phyloP scores from a whole-genome alignment of 257 asterid species.

The Nicotiana obtusifolia region DNA sequence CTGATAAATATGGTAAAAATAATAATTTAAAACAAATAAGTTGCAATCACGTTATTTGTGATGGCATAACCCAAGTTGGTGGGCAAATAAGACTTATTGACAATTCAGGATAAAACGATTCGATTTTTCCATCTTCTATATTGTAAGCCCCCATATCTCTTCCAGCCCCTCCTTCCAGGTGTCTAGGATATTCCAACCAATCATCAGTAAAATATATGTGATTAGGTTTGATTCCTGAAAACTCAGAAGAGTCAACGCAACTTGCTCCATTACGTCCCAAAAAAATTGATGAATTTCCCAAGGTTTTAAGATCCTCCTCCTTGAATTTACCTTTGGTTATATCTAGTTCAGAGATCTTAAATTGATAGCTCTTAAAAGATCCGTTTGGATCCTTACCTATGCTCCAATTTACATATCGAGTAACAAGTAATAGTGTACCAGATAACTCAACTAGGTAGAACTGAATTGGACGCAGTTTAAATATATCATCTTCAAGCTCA shows the following conservation, averaged over 20 bases:
- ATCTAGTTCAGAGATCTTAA: not conserved
- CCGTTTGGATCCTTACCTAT: no score
- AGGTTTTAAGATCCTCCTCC: not conserved
- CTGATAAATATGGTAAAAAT: no score
- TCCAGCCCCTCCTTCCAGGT: no score
- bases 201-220: not conserved
- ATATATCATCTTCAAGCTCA: not conserved
- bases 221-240: not conserved
- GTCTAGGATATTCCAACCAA: not conserved
- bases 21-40: no score
- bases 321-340: not conserved
- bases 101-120: not conserved
- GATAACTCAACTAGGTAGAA: not conserved
- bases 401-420: not conserved
- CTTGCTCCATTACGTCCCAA: not conserved
- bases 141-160: not conserved
- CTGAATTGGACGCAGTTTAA: not conserved
- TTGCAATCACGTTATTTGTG: not conserved
- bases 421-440: not conserved
- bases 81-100: not conserved
- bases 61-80: not conserved
- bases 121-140: not conserved
- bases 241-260: not conserved
- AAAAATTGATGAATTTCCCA: not conserved
- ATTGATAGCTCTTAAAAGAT: no score